Base-by-base conservation (phyloP, 352 stramenopile genomes). In the Phytopythium mirpurense region DNA sequence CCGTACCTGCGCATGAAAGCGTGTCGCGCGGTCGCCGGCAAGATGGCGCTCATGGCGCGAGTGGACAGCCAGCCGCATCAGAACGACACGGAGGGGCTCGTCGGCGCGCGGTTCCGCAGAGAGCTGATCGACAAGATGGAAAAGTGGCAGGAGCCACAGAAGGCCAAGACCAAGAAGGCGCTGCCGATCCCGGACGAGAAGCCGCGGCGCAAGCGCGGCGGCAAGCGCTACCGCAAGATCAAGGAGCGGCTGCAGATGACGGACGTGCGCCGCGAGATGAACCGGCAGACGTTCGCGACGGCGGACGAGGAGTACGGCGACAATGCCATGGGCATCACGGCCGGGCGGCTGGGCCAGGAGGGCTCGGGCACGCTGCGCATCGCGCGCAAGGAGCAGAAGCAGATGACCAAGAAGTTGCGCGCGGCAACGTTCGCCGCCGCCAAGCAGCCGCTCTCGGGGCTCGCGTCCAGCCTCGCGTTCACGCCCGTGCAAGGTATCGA, bases 161-260 rank as follows among this genome's bases (percentile, higher is more conserved):
- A 98, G 60, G 96, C 92, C 32, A 98, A 97, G 62, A 96, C 88
- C 5, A 95, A 98, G 62, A 99, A 99, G 67, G 91, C 97, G 11
- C 74, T 99, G 53, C 97, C 97, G 14, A 94, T 96, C 50, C 92
- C 93, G 36, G 97, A 98, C 65, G 93, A 93, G 62, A 98, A 98
- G 60, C 89, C 88, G 19, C 88, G 93, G 21, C 97, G 96, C 50
- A 98, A 98, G 56, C 86, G 89, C 47, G 80, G 93, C 72, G 80
- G 90, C 75, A 84, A 98, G 84, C 68, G 96, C 59, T 78, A 98
- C 58, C 88, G 97, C 54, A 97, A 97, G 65, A 86, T 98, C 55
- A 99, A 99, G 75, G 96, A 99, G 68, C 83, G 93, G 36, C 83
- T 98, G 43, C 88, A 97, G 72, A 91, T 99, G 78, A 99, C 96